phyloP scores from a whole-genome alignment of 1,284 basidiomycete species.

The Leccinum subatratum region DNA sequence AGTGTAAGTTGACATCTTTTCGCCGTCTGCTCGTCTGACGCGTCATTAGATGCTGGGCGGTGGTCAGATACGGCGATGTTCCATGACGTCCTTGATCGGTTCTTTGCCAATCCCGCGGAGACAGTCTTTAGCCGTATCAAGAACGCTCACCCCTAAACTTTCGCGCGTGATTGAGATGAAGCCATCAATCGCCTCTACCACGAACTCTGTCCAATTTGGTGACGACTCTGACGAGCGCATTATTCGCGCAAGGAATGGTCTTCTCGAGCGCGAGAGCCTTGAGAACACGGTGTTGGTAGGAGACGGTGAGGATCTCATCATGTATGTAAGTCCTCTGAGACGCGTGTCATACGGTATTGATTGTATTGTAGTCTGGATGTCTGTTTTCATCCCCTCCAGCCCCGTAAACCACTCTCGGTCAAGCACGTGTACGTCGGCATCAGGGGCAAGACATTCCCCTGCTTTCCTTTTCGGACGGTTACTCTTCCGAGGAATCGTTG shows the following conservation, averaged over 20 bases:
- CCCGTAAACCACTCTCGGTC: constrained; percentile 55
- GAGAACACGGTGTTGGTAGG: constrained; percentile 63
- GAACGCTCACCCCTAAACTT: constrained; percentile 33
- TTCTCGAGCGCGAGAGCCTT: constrained; percentile 60
- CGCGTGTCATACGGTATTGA: constrained; percentile 2
- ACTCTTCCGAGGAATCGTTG: constrained; percentile 61
- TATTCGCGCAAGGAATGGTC: constrained; percentile 57
- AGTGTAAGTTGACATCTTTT: constrained; percentile 44
- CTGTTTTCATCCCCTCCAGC: constrained; percentile 57
- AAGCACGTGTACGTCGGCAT: constrained; percentile 55
- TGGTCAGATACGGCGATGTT: constrained; percentile 63
- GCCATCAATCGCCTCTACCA: constrained; percentile 58
- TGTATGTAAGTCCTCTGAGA: constrained; percentile 48
- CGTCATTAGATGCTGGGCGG: constrained; percentile 67
- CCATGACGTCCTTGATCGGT: constrained; percentile 57
- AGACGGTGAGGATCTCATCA: constrained; percentile 60
- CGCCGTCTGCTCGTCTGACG: constrained; percentile 35
- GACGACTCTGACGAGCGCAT: constrained; percentile 46
- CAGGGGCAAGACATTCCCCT: constrained; percentile 67
- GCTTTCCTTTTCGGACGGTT: constrained; percentile 59
- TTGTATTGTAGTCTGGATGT: constrained; percentile 37
- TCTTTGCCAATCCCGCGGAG: constrained; percentile 37
- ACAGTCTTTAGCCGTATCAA: constrained; percentile 29
- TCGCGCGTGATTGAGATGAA: constrained; percentile 47
- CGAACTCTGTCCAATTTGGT: constrained; percentile 54